Evolutionary conservation across 352 stramenopile genomes (phyloP).

Genomic region (Phytophthora citricola): DNA sequence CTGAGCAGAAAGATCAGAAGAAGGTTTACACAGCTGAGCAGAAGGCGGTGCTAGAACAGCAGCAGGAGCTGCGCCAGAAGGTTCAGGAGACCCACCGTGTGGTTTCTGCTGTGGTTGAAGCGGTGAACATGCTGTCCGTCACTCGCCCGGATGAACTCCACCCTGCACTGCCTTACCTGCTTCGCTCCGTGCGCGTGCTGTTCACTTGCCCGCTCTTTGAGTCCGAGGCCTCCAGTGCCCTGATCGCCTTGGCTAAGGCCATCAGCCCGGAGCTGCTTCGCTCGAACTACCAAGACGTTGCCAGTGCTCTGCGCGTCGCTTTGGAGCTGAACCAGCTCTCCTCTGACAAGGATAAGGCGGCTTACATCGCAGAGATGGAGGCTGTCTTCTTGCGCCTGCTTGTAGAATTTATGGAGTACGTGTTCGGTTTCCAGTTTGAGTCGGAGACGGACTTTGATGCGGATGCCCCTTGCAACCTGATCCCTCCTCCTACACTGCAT

Average conservation of each 20-base stretch:
- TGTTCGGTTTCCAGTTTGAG: conserved; percentile 87
- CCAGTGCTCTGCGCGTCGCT: conserved; percentile 62
- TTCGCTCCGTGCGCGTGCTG: conserved; percentile 56
- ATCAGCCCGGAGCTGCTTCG: conserved; percentile 75
- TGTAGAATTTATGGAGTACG: conserved; percentile 70
- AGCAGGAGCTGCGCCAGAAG: conserved; percentile 62
- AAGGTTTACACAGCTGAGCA: conserved; percentile 60
- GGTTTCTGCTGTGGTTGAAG: conserved; percentile 62
- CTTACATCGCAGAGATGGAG: conserved; percentile 46
- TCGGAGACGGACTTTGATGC: conserved; percentile 80
- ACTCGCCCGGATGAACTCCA: conserved; percentile 75
- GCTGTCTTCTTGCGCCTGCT: conserved; percentile 69
- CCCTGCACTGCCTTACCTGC: conserved; percentile 69
- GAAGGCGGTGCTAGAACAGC: conserved; percentile 58
- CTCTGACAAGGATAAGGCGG: conserved; percentile 47
- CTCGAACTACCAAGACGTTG: conserved; percentile 69
- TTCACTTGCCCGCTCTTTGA: conserved; percentile 71
- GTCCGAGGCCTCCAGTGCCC: conserved; percentile 37
- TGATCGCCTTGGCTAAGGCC: conserved; percentile 60
- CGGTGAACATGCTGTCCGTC: conserved; percentile 63
- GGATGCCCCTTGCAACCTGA: conserved; percentile 65
- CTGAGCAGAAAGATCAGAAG: conserved; percentile 49
- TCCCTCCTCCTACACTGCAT: conserved; percentile 80
- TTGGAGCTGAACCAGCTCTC: conserved; percentile 50
- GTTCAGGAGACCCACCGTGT: conserved; percentile 52